Percentiles rank a stretch among this genome's conserved stretches.
Conservation (phyloP, 495 filamentous ascomycete genomes). For the Oidiodendron maius region DNA sequence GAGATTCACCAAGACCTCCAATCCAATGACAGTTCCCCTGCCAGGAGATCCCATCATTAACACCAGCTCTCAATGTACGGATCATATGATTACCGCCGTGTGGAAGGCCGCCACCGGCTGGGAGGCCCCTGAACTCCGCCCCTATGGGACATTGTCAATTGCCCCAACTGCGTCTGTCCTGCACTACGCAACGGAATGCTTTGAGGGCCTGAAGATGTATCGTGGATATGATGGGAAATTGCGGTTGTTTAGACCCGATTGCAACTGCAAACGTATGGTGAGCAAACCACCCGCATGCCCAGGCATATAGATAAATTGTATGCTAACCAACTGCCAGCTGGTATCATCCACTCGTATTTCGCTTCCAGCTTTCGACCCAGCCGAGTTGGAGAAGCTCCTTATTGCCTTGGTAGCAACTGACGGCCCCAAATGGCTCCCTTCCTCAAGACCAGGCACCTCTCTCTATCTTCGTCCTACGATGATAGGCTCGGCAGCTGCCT, state of each 20-base stretch:
- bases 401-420: constrained; percentile 62
- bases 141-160: constrained; percentile 74
- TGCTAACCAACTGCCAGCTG: constrained; percentile 16
- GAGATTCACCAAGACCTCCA: constrained; percentile 58
- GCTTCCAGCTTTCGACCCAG: constrained; percentile 66
- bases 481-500: constrained; percentile 71
- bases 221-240: constrained; percentile 76
- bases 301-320: background rate
- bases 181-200: constrained; percentile 90
- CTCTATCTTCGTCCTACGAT: constrained; percentile 78
- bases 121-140: constrained; percentile 69
- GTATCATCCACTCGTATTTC: constrained; percentile 68
- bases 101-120: constrained; percentile 70
- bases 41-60: constrained; percentile 41
- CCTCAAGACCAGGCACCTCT: constrained; percentile 56
- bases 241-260: constrained; percentile 77
- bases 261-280: constrained; percentile 67
- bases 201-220: constrained; percentile 86
- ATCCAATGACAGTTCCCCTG: constrained; percentile 61
- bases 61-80: constrained; percentile 61
- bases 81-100: constrained; percentile 75
- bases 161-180: constrained; percentile 81
- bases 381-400: constrained; percentile 70
- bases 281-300: background rate
- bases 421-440: constrained; percentile 75